These are phyloP conservation scores for Kernera saxatilis DNA, from an alignment of 345 rosid genomes.

Conservation along the genomic window DNA sequence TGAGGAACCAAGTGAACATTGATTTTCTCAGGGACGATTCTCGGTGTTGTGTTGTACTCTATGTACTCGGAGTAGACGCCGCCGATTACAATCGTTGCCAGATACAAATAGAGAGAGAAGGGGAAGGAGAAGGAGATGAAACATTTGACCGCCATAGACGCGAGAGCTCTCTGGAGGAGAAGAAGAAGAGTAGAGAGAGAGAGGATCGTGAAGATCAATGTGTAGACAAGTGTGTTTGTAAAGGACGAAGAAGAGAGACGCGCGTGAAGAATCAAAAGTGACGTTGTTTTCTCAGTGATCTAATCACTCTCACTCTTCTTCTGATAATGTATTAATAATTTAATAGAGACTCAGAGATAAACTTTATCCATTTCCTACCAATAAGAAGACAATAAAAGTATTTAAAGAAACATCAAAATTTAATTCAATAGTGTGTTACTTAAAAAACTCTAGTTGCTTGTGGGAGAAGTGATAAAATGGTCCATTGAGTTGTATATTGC, in stretches of 20 bases:
- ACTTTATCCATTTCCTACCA: conserved; percentile 18
- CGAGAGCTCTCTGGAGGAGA: not conserved
- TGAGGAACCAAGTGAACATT: conserved; percentile 96
- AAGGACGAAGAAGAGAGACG: conserved; percentile 15
- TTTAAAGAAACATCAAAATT: not conserved
- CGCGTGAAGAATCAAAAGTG: conserved; percentile 20
- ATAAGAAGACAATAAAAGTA: not conserved
- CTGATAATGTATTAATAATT: not conserved
- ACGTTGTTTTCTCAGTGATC: not conserved
- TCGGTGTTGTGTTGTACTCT: conserved; percentile 58
- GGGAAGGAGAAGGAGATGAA: not conserved
- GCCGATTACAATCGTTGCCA: conserved; percentile 15
- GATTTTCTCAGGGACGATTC: conserved; percentile 60
- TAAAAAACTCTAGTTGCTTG: conserved; percentile 5
- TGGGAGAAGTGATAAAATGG: conserved; percentile 27
- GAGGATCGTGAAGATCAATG: conserved; percentile 19
- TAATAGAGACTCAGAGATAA: not conserved
- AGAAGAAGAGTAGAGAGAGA: not conserved
- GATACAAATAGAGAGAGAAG: not conserved
- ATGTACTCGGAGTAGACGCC: conserved; percentile 42
- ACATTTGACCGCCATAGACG: conserved; percentile 23
- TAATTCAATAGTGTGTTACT: not conserved
- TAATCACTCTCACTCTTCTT: conserved; percentile 7
- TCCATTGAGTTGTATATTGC: conserved; percentile 14
- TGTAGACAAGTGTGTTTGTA: conserved; percentile 1